Conservation (phyloP, 768 basidiomycete species). For the Suillus plorans region DNA sequence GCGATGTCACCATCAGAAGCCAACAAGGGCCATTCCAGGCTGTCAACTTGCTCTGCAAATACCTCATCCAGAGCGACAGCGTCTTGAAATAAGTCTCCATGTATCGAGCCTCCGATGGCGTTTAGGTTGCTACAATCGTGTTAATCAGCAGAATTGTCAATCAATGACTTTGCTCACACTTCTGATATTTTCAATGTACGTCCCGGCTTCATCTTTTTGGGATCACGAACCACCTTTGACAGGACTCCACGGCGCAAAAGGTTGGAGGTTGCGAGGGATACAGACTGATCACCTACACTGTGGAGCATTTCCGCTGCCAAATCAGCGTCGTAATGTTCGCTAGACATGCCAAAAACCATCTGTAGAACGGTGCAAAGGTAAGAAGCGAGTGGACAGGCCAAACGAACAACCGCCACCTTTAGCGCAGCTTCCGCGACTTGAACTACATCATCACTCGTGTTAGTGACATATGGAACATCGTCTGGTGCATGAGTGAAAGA, state of each 20-base stretch:
- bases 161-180: conserved; percentile 35
- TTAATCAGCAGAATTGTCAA: conserved; percentile 1
- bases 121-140: conserved; percentile 57
- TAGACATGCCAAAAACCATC: conserved; percentile 78
- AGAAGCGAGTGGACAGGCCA: not conserved
- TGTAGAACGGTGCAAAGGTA: conserved; percentile 27
- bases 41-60: conserved; percentile 46
- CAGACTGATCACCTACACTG: conserved; percentile 52
- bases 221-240: conserved; percentile 64
- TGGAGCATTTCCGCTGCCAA: conserved; percentile 56
- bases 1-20: conserved; percentile 82
- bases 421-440: conserved; percentile 65
- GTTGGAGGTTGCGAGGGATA: conserved; percentile 55
- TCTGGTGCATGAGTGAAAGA: conserved; percentile 49
- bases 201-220: conserved; percentile 64
- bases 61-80: conserved; percentile 63
- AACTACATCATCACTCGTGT: conserved; percentile 35
- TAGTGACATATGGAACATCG: conserved; percentile 17
- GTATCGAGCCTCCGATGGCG: conserved; percentile 61
- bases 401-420: conserved; percentile 48
- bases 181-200: conserved; percentile 78
- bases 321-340: conserved; percentile 66
- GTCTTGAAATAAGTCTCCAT: conserved; percentile 69
- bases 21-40: conserved; percentile 78
- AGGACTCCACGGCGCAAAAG: conserved; percentile 66